Percentiles rank a stretch among this genome's conserved stretches.
phyloP scores from a whole-genome alignment of 2,329 filamentous ascomycete genomes.

The Purpureocillium lavendulum region DNA sequence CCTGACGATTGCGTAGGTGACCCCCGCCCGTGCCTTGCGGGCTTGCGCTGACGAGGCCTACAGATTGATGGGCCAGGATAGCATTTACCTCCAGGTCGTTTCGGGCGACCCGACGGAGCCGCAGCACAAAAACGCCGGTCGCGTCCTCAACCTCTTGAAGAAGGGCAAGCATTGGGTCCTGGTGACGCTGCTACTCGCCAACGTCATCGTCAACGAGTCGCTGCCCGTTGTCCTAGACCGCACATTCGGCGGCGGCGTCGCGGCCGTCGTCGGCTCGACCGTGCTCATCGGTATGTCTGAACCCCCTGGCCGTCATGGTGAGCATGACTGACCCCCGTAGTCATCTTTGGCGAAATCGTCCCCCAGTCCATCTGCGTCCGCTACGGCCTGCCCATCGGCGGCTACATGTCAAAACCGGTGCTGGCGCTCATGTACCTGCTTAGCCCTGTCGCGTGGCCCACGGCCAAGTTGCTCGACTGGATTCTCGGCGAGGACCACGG shows the following conservation, averaged over 20 bases:
- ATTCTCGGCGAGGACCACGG: constrained; percentile 92
- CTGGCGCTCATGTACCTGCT: constrained; percentile 86
- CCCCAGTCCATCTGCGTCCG: constrained; percentile 95
- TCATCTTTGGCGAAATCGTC: constrained; percentile 96
- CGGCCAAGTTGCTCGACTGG: constrained; percentile 89
- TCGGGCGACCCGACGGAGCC: constrained; percentile 73
- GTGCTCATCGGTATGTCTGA: constrained; percentile 71
- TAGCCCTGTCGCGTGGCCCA: constrained; percentile 85
- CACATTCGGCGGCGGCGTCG: constrained; percentile 88
- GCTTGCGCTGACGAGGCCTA: constrained; percentile 5
- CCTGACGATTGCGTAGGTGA: constrained; percentile 71
- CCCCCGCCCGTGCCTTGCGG: background rate
- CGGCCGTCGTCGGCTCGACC: constrained; percentile 88
- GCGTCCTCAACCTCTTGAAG: constrained; percentile 71
- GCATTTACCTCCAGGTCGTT: constrained; percentile 94
- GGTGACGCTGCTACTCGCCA: constrained; percentile 86
- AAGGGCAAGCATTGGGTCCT: constrained; percentile 97
- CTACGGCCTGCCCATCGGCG: constrained; percentile 90
- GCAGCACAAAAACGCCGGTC: constrained; percentile 79
- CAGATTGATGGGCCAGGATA: constrained; percentile 66
- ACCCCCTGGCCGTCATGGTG: too few relatives aligned
- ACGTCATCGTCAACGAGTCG: constrained; percentile 97
- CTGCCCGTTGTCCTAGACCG: constrained; percentile 91
- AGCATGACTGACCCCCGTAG: too few relatives aligned
- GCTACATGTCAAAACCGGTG: constrained; percentile 85